These are phyloP conservation scores for Apostasia ramifera DNA, from an alignment of 106 monocot genomes.

Conservation along the genomic window DNA sequence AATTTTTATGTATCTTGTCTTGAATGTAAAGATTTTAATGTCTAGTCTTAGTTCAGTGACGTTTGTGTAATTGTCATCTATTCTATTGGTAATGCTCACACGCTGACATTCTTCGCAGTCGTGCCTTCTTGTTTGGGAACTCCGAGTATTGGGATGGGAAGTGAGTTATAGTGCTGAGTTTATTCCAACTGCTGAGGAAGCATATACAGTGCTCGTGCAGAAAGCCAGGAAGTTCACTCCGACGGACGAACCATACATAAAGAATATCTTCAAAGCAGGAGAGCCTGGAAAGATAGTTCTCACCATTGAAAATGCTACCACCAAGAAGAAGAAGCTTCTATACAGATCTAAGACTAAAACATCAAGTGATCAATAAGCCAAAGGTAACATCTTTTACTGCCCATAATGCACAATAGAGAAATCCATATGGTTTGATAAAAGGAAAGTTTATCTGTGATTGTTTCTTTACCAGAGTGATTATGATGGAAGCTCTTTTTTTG, in stretches of 20 bases:
- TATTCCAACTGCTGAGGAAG: slow-evolving; percentile 35
- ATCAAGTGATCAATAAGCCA: slow-evolving; percentile 11
- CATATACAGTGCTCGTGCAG: slow-evolving; percentile 52
- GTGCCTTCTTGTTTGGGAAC: slow-evolving; percentile 31
- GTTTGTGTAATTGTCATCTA: too few species aligned
- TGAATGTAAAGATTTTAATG: too few species aligned
- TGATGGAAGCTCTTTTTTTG: too few species aligned
- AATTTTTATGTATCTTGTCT: too few species aligned
- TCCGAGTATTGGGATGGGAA: slow-evolving; percentile 37
- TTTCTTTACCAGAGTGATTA: too few species aligned
- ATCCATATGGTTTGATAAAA: too few species aligned
- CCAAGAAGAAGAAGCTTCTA: slow-evolving; percentile 82
- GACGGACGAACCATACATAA: slow-evolving; percentile 37
- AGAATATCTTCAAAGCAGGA: slow-evolving; percentile 53
- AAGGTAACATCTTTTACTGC: too few species aligned
- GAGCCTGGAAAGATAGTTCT: slow-evolving; percentile 69
- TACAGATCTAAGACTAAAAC: slow-evolving; percentile 61
- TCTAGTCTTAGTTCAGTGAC: too few species aligned
- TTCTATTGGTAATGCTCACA: too few species aligned
- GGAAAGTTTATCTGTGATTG: too few species aligned
- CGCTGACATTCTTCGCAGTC: slow-evolving; percentile 8
- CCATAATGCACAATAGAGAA: too few species aligned
- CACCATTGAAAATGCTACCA: slow-evolving; percentile 50
- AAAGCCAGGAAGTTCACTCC: slow-evolving; percentile 34
- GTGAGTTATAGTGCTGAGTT: slow-evolving; percentile 52